These are phyloP conservation scores for Trichocladium antarcticum DNA, from an alignment of 495 filamentous ascomycete genomes.

Conservation along the genomic window DNA sequence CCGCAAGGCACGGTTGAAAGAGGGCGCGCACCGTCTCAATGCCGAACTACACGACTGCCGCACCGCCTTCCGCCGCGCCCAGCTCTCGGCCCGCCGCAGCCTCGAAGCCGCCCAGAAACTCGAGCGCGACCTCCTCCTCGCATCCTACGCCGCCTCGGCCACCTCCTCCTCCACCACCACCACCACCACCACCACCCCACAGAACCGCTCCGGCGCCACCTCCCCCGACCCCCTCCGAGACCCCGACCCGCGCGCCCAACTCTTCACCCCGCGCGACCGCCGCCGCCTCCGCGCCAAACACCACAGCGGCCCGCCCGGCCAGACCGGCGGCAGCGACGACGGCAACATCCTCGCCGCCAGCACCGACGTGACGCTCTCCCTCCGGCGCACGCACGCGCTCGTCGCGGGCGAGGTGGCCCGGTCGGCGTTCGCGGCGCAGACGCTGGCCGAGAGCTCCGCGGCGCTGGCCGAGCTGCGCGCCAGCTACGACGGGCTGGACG, in stretches of 20 bases:
- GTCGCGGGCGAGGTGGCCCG: slow-evolving; percentile 72
- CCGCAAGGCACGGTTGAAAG: slow-evolving; percentile 49
- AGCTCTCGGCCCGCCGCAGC: slow-evolving; percentile 68
- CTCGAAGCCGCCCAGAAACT: slow-evolving; percentile 58
- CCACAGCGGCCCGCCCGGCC: background rate
- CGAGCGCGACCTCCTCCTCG: slow-evolving; percentile 68
- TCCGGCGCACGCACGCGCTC: slow-evolving; percentile 73
- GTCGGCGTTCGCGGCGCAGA: slow-evolving; percentile 79
- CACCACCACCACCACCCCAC: slow-evolving; percentile 14
- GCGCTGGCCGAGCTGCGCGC: slow-evolving; percentile 70
- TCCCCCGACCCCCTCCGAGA: background rate
- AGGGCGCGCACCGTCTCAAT: slow-evolving; percentile 50
- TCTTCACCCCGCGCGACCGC: slow-evolving; percentile 18
- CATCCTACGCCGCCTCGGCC: slow-evolving; percentile 41
- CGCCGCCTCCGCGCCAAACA: slow-evolving; percentile 5
- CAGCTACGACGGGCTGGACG: slow-evolving; percentile 66
- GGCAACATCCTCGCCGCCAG: slow-evolving; percentile 54
- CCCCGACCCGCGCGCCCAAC: slow-evolving; percentile 13
- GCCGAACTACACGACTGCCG: slow-evolving; percentile 65
- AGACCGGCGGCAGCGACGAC: slow-evolving; percentile 2
- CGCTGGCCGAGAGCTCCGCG: slow-evolving; percentile 66
- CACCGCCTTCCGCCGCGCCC: slow-evolving; percentile 69
- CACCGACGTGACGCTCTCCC: slow-evolving; percentile 69
- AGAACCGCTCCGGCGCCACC: slow-evolving; percentile 10
- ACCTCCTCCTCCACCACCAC: slow-evolving; percentile 22